phyloP scores from a whole-genome alignment of 2,329 filamentous ascomycete species.

The Bisporella sp. region DNA sequence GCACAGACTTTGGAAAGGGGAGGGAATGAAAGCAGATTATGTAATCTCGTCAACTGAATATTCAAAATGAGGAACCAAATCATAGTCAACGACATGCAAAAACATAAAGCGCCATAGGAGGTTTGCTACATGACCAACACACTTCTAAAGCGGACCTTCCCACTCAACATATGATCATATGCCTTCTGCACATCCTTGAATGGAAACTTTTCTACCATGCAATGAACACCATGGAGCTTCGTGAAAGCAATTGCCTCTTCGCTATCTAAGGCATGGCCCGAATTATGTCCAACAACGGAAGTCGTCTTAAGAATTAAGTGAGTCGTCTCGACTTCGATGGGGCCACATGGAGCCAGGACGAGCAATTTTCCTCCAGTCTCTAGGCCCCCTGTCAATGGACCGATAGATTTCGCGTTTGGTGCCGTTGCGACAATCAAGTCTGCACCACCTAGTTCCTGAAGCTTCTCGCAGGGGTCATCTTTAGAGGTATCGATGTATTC shows the following conservation, averaged over 20 bases:
- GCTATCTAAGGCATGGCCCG: constrained; percentile 55
- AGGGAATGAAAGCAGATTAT: too few relatives aligned
- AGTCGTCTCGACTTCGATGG: constrained; percentile 36
- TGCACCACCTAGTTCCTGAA: constrained; percentile 54
- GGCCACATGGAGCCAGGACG: constrained; percentile 46
- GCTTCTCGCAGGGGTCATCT: constrained; percentile 39
- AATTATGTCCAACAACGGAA: constrained; percentile 56
- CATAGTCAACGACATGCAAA: too few relatives aligned
- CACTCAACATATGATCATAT: constrained; percentile 23
- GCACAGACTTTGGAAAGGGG: too few relatives aligned
- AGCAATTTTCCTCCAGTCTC: constrained; percentile 50
- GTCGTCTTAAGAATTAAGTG: constrained; percentile 43
- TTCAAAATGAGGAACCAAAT: too few relatives aligned
- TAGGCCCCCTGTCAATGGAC: constrained; percentile 46
- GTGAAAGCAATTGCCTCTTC: constrained; percentile 64
- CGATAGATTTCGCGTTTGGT: constrained; percentile 49
- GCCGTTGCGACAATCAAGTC: constrained; percentile 56
- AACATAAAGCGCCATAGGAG: too few relatives aligned
- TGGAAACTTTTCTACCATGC: constrained; percentile 58
- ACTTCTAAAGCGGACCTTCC: constrained; percentile 21
- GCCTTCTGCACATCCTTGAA: constrained; percentile 37
- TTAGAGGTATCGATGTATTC: constrained; percentile 52
- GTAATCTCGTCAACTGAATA: too few relatives aligned
- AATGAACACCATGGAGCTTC: constrained; percentile 52
- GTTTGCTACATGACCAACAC: constrained; percentile 17